Evolutionary conservation across 192 early-diverging fungal genomes (phyloP).

Genomic region (Gryganskiella cystojenkinii): DNA sequence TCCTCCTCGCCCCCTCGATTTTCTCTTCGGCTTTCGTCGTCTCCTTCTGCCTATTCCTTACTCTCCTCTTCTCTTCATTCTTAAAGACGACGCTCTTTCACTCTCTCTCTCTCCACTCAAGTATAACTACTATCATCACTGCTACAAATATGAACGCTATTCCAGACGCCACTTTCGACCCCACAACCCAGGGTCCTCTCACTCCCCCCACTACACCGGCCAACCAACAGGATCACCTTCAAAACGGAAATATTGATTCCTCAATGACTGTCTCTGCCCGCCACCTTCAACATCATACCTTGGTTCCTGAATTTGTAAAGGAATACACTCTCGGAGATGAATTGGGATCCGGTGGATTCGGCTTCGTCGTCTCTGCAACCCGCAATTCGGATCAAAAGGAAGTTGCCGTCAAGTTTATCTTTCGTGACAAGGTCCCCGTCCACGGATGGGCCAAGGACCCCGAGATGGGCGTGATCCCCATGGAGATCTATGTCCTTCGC

Average conservation of each 20-base stretch:
- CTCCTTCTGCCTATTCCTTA: neutral
- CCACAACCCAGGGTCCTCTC: constrained; percentile 24
- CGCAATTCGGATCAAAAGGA: constrained; percentile 62
- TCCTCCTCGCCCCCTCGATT: neutral
- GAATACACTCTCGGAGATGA: constrained; percentile 63
- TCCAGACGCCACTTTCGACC: constrained; percentile 40
- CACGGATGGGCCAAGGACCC: constrained; percentile 60
- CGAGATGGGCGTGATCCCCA: constrained; percentile 57
- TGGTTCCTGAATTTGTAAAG: constrained; percentile 29
- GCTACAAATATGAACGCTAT: constrained; percentile 21
- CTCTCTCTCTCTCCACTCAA: neutral
- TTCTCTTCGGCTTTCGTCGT: neutral
- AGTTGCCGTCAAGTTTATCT: constrained; percentile 82
- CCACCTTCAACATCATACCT: constrained; percentile 15
- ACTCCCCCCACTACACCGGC: constrained; percentile 27
- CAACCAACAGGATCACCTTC: neutral
- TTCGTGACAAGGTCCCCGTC: constrained; percentile 62
- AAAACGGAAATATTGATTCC: neutral
- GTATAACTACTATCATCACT: neutral
- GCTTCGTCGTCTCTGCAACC: constrained; percentile 70
- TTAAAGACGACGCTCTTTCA: neutral
- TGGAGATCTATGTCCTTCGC: constrained; percentile 65
- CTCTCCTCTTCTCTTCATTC: neutral
- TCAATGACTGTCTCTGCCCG: constrained; percentile 43
- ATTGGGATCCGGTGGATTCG: constrained; percentile 77